Base-by-base conservation (phyloP, 495 filamentous ascomycete genomes). In the Durotheca rogersii region DNA sequence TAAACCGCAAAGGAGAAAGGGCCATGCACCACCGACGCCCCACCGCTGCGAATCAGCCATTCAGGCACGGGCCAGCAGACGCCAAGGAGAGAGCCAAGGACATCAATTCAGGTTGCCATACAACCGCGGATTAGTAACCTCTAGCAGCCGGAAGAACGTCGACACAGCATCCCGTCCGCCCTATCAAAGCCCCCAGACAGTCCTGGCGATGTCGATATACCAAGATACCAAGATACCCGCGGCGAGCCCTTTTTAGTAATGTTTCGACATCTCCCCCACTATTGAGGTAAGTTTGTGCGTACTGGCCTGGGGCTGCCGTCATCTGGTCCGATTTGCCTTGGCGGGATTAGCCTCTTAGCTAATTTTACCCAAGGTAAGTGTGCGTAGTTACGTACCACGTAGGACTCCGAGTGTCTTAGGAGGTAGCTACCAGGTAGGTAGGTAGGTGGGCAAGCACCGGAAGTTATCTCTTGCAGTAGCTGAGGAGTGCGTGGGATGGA, bases 41-140 rank as follows among this genome's bases (percentile, higher is more conserved):
- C 56, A 53, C 56, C 33, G 50, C 39, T 44, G 18, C 34, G 30
- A 50, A 53, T 59, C 42, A 25, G 43, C 56, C 51, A 56, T 21
- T 56, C 51, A 60, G 51, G 56, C 51, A 60, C 56, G 47, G 51
- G 51, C 56, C 56, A 60, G 51, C 56, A 51, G 56, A 12, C 56
- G 56, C 56, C 56, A 60, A 60, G 56, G 56, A 23, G 15, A 9
- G 0, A 45, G 56, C 56, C 51, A 60, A 60, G 56, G 56, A 56
- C 56, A 35, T 52, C 56, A 46, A 60, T 60, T 59, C 56, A 51
- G 56, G 51, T 51, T 51, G 56, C 56, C 51, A 55, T 60, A 39
- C 47, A 56, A 40, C 36, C 41, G 38, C 21, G 47, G 48, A 60
- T 60, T 48, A 51, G 32, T 60, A 60, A 60, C 51, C 4, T 47